Conservation (phyloP, 164 flowering plant genomes). For the Macadamia integrifolia region DNA sequence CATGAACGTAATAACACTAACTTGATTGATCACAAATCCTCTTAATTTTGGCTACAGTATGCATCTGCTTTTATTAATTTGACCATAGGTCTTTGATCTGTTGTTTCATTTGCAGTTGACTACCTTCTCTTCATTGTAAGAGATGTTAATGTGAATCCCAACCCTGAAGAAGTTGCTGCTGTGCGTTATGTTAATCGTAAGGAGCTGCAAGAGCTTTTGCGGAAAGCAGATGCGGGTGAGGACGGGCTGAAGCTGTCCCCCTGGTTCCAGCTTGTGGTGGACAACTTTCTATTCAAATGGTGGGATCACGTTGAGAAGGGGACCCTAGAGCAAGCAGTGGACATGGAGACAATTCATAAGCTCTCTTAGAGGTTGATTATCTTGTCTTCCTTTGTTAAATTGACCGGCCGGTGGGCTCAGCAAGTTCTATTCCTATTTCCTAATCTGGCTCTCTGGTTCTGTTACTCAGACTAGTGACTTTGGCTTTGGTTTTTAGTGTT, state of each 20-base stretch:
- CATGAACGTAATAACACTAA: conserved; percentile 69
- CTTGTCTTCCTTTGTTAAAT: too few species aligned
- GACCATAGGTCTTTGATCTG: too few species aligned
- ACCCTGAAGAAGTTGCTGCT: conserved; percentile 91
- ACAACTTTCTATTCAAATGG: conserved; percentile 90
- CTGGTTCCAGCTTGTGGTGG: conserved; percentile 90
- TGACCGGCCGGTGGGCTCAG: too few species aligned
- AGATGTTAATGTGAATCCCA: conserved; percentile 67
- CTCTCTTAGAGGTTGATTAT: conserved; percentile 25
- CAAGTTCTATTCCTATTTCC: too few species aligned
- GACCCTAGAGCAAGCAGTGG: conserved; percentile 57
- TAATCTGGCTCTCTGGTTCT: too few species aligned
- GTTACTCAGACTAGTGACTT: too few species aligned
- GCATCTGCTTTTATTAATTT: background rate
- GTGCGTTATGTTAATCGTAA: conserved; percentile 69
- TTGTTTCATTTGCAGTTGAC: conserved; percentile 60
- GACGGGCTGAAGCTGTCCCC: conserved; percentile 88
- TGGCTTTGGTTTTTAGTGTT: too few species aligned
- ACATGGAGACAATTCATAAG: conserved; percentile 93
- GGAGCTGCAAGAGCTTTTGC: conserved; percentile 68
- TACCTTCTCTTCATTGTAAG: conserved; percentile 87
- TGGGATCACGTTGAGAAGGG: conserved; percentile 88
- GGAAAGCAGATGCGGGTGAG: conserved; percentile 92
- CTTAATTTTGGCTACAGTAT: background rate
- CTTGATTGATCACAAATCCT: background rate